Evolutionary conservation across 2,329 filamentous ascomycete genomes (phyloP).

Genomic region (Fusarium sp.): DNA sequence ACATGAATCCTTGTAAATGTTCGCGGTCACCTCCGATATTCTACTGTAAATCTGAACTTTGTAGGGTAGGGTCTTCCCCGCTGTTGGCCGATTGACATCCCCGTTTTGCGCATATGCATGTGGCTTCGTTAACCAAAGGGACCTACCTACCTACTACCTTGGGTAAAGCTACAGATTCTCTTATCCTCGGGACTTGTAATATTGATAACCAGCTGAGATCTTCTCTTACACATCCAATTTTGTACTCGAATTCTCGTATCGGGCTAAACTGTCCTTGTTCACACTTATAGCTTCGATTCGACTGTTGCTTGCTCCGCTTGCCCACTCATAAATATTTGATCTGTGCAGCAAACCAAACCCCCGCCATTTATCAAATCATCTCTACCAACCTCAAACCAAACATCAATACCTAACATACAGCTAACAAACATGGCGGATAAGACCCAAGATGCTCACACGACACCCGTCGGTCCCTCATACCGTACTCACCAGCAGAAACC

Average conservation of each 20-base stretch:
- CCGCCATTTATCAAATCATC: slow-evolving; percentile 17
- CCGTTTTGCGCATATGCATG: slow-evolving; percentile 46
- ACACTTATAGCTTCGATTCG: slow-evolving; percentile 2
- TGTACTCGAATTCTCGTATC: slow-evolving; percentile 14
- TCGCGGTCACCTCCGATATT: slow-evolving; percentile 38
- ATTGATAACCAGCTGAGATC: slow-evolving; percentile 20
- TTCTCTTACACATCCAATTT: slow-evolving; percentile 32
- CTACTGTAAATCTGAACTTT: not conserved
- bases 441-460: slow-evolving; percentile 53
- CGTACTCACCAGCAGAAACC: slow-evolving; percentile 81
- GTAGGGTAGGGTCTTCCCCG: slow-evolving; percentile 26
- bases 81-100: slow-evolving; percentile 27
- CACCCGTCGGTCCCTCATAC: slow-evolving; percentile 85
- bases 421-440: slow-evolving; percentile 48
- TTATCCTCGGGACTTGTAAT: slow-evolving; percentile 37
- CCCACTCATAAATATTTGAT: slow-evolving; percentile 26
- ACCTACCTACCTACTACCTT: slow-evolving; percentile 4
- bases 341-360: slow-evolving; percentile 14
- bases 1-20: slow-evolving; percentile 6
- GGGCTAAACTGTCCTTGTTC: not conserved
- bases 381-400: slow-evolving; percentile 16
- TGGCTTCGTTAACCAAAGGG: slow-evolving; percentile 37
- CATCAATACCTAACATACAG: slow-evolving; percentile 23
- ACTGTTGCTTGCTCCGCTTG: slow-evolving; percentile 8
- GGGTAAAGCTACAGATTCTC: slow-evolving; percentile 37